A percentile compares a stretch with the other conserved stretches of the same genome.
Conservation (phyloP, 2,329 filamentous ascomycete species). For the Helicocarpus griseus region DNA sequence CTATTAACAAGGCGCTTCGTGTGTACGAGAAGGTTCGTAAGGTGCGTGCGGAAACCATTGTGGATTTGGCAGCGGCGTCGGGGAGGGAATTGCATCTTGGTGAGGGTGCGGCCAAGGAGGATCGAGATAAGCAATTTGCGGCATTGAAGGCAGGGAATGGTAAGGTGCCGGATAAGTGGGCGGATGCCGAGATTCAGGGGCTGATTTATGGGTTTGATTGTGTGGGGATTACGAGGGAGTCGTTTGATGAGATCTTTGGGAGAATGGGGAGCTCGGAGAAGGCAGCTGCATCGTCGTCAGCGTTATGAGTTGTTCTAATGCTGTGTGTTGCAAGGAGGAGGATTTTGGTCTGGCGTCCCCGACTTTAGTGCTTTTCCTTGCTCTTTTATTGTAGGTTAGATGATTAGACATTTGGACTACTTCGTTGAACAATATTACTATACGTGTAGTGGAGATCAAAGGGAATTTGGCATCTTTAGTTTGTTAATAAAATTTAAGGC, state of each 20-base stretch:
- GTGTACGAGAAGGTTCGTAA: conserved; percentile 50
- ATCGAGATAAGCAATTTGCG: conserved; percentile 48
- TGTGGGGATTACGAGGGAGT: conserved; percentile 43
- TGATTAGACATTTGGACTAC: too few relatives aligned
- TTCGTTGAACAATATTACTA: too few relatives aligned
- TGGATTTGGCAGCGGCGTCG: conserved; percentile 47
- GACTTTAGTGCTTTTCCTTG: background rate
- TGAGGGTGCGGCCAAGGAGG: conserved; percentile 49
- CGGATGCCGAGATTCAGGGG: conserved; percentile 58
- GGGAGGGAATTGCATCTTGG: conserved; percentile 48
- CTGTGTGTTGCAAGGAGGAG: background rate
- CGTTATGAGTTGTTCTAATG: background rate
- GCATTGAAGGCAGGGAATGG: conserved; percentile 42
- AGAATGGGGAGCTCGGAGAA: conserved; percentile 8
- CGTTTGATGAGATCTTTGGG: conserved; percentile 41
- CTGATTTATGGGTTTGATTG: conserved; percentile 58
- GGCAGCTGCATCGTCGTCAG: background rate
- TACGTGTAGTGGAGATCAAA: too few relatives aligned
- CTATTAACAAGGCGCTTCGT: conserved; percentile 44
- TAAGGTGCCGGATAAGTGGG: conserved; percentile 54
- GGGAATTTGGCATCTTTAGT: too few relatives aligned
- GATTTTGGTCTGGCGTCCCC: background rate
- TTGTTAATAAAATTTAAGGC: too few relatives aligned
- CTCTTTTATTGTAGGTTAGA: background rate
- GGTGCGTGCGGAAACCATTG: conserved; percentile 46